Percentiles rank a stretch among this genome's conserved stretches.
phyloP scores from a whole-genome alignment of 2,329 filamentous ascomycete species.

The Paramyrothecium sp. region DNA sequence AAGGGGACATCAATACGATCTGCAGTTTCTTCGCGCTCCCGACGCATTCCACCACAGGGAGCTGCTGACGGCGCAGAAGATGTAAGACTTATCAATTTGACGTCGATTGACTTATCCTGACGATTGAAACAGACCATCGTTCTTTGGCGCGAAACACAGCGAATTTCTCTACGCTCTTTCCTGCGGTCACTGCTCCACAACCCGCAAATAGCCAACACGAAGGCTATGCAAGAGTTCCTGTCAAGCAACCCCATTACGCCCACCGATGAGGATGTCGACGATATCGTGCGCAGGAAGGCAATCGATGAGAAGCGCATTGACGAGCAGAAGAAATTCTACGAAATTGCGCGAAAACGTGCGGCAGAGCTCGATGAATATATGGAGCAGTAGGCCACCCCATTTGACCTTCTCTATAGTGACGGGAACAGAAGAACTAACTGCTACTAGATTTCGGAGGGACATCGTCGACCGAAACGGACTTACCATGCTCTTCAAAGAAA shows the following conservation, averaged over 20 bases:
- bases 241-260: conserved; percentile 69
- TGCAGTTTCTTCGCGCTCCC: conserved; percentile 25
- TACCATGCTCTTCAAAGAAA: conserved; percentile 89
- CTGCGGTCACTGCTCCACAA: conserved; percentile 85
- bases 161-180: conserved; percentile 88
- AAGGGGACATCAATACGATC: conserved; percentile 27
- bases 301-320: conserved; percentile 87
- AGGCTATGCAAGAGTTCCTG: conserved; percentile 82
- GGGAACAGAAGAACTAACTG: conserved; percentile 14
- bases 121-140: conserved; percentile 45
- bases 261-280: conserved; percentile 78
- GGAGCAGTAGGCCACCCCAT: conserved; percentile 66
- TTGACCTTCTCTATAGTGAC: neutral
- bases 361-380: conserved; percentile 96
- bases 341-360: conserved; percentile 86
- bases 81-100: neutral
- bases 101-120: neutral
- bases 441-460: conserved; percentile 59
- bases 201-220: conserved; percentile 77
- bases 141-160: conserved; percentile 83
- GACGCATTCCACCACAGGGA: conserved; percentile 24
- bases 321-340: conserved; percentile 92
- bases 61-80: conserved; percentile 24
- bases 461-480: conserved; percentile 76
- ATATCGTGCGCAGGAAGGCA: conserved; percentile 75